phyloP scores from a whole-genome alignment of 306 rosid genomes.

The Clitoria ternatea region DNA sequence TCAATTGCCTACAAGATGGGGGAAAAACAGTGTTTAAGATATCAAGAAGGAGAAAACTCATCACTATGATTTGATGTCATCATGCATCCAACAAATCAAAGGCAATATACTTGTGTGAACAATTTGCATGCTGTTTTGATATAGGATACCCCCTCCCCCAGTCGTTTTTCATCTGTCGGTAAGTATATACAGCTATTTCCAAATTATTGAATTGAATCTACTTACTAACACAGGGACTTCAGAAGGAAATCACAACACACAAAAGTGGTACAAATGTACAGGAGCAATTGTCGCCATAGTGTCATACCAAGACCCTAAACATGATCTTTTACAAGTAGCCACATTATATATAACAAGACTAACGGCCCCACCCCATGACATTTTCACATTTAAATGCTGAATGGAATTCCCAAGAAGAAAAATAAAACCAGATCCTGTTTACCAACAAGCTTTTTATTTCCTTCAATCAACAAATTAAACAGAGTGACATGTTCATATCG shows the following conservation, averaged over 20 bases:
- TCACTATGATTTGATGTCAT: not conserved
- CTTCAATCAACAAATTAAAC: not conserved
- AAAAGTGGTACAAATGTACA: not conserved
- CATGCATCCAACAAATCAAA: not conserved
- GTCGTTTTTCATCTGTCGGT: not conserved
- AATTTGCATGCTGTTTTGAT: not conserved
- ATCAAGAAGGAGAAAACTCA: not conserved
- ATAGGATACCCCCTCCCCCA: not conserved
- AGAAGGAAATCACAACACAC: not conserved
- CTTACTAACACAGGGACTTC: not conserved
- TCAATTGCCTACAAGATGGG: conserved; percentile 61
- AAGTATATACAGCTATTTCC: not conserved
- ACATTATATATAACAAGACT: conserved; percentile 4
- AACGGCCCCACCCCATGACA: not conserved
- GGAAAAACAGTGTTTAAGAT: not conserved
- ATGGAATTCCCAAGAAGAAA: not conserved
- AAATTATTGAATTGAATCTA: not conserved
- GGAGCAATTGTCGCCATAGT: not conserved
- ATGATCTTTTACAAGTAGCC: conserved; percentile 11
- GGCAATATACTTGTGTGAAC: no score
- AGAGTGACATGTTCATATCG: not conserved
- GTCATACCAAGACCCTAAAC: conserved; percentile 9
- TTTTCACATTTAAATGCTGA: conserved; percentile 1
- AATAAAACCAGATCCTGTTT: not conserved
- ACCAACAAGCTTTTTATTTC: not conserved